Percentiles rank a stretch among this genome's conserved stretches.
These are phyloP conservation scores for Hypoxylon sp. DNA, from an alignment of 2,329 filamentous ascomycete genomes.

Conservation along the genomic window DNA sequence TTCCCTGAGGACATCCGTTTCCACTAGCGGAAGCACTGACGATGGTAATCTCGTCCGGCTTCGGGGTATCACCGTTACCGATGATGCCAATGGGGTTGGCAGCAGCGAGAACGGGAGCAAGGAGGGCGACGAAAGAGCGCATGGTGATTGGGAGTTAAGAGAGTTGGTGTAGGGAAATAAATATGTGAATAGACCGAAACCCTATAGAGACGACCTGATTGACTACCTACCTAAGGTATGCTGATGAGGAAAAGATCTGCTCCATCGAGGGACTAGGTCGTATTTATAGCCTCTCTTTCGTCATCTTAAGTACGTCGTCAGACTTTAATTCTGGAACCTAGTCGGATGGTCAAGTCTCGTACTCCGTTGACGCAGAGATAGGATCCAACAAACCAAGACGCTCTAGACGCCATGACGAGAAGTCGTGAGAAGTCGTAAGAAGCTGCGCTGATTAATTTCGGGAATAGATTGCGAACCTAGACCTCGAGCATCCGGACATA, in stretches of 20 bases:
- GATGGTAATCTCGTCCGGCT: constrained; percentile 60
- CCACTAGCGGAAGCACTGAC: constrained; percentile 59
- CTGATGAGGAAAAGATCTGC: constrained; percentile 49
- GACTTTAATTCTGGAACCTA: constrained; percentile 3
- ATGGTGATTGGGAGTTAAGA: constrained; percentile 52
- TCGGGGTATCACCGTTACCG: constrained; percentile 55
- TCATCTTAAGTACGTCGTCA: constrained; percentile 6
- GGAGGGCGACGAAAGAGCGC: constrained; percentile 54
- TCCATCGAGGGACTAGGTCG: constrained; percentile 40
- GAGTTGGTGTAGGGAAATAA: constrained; percentile 21
- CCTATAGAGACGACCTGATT: constrained; percentile 16
- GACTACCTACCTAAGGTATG: constrained; percentile 17
- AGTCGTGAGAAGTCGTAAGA: constrained; percentile 37
- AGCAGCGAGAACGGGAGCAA: constrained; percentile 57
- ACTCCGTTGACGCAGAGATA: constrained; percentile 22
- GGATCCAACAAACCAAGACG: constrained; percentile 13
- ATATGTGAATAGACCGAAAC: constrained; percentile 6
- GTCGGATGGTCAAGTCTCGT: constrained; percentile 13
- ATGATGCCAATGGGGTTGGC: constrained; percentile 56
- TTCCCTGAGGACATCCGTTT: constrained; percentile 62
- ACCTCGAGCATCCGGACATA: constrained; percentile 40
- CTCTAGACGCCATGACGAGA: constrained; percentile 43
- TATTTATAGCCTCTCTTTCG: constrained; percentile 48
- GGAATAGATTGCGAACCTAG: constrained; percentile 44
- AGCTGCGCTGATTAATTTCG: constrained; percentile 37